A percentile compares a stretch with the other conserved stretches of the same genome.
Conservation (phyloP, 2,329 filamentous ascomycete species). For the Fusarium liriodendri region DNA sequence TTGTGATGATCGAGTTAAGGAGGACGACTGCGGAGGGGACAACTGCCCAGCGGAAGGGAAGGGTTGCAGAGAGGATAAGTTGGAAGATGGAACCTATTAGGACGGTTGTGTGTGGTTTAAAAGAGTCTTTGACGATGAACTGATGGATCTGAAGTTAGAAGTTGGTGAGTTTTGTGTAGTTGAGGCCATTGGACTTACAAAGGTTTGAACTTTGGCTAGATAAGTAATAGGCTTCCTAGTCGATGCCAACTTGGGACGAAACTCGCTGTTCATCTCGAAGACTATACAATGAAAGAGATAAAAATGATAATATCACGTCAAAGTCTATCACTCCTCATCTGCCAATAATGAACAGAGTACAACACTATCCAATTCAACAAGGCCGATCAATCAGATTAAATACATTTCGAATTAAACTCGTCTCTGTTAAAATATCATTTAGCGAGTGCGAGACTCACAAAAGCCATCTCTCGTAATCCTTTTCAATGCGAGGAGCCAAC, state of each 20-base stretch:
- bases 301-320: neutral
- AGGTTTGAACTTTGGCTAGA: conserved; percentile 14
- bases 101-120: conserved; percentile 49
- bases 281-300: neutral
- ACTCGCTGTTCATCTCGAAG: conserved; percentile 31
- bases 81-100: conserved; percentile 51
- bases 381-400: neutral
- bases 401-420: neutral
- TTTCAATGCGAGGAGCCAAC: neutral
- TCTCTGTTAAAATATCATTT: neutral
- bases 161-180: neutral
- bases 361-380: neutral
- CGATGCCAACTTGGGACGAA: conserved; percentile 40
- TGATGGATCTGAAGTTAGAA: neutral
- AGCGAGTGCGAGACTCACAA: conserved; percentile 19
- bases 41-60: conserved; percentile 51
- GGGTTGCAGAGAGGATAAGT: conserved; percentile 44
- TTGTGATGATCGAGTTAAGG: conserved; percentile 47
- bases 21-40: conserved; percentile 48
- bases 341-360: neutral
- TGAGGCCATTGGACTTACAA: conserved; percentile 30
- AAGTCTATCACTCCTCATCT: neutral
- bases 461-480: neutral
- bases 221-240: conserved; percentile 34
- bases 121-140: conserved; percentile 47